Percentiles rank a stretch among this genome's conserved stretches.
These are phyloP conservation scores for Earliella scabrosa DNA, from an alignment of 1,284 basidiomycete genomes.

Conservation along the genomic window DNA sequence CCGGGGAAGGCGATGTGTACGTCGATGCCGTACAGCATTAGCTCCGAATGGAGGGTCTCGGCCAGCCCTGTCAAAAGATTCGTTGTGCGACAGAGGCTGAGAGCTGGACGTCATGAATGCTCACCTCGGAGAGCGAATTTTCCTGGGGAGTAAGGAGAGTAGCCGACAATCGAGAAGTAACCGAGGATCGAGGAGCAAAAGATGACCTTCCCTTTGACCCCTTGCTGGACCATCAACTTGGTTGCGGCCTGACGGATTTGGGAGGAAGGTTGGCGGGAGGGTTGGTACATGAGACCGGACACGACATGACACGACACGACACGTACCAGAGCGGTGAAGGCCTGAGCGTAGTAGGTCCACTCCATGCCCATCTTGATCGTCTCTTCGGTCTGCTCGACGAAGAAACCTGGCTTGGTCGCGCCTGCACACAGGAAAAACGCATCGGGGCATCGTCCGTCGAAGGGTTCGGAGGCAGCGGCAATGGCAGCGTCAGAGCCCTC, in stretches of 20 bases:
- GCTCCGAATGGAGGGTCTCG: conserved; percentile 86
- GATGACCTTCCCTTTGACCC: conserved; percentile 71
- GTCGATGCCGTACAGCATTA: conserved; percentile 78
- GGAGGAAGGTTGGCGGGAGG: too few species aligned
- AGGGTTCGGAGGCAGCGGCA: conserved; percentile 56
- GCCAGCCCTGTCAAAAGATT: conserved; percentile 67
- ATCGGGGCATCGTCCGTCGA: conserved; percentile 67
- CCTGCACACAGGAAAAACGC: conserved; percentile 84
- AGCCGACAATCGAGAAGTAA: conserved; percentile 85
- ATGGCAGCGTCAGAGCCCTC: conserved; percentile 60
- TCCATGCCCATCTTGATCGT: conserved; percentile 66
- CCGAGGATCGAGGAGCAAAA: conserved; percentile 86
- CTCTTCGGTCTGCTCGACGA: conserved; percentile 67
- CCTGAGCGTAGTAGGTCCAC: conserved; percentile 72
- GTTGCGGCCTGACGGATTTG: conserved; percentile 78
- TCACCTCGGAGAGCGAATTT: conserved; percentile 90
- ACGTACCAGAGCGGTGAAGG: conserved; percentile 73
- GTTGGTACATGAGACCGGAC: too few species aligned
- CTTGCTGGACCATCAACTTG: conserved; percentile 70
- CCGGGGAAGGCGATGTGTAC: conserved; percentile 90
- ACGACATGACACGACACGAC: neutral
- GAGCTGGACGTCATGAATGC: conserved; percentile 5
- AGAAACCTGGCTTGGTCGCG: conserved; percentile 68
- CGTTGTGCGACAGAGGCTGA: too few species aligned
- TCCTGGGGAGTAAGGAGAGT: conserved; percentile 84